Evolutionary conservation across 306 rosid species (phyloP), one percentile per base, ranked within the genome.

Genomic region (Quercus berberidifolia): DNA sequence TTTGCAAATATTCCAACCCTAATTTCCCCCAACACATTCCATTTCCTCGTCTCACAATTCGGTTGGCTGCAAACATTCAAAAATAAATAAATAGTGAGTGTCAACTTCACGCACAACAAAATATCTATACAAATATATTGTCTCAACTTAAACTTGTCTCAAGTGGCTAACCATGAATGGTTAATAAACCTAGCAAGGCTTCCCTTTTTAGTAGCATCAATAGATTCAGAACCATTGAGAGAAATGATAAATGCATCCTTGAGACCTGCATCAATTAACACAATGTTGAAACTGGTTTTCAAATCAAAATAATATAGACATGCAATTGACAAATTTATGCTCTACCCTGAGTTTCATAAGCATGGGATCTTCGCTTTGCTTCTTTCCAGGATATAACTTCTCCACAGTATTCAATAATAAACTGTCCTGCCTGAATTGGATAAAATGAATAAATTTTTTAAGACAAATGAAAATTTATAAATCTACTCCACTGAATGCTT

Each of bases 1-100:
- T 83, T 91, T 65, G 99, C 97, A 90, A 92, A 95, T 91, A 95
- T 95, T 81, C 99, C 98, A 71, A 95, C 99, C 88, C 97, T 90
- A 65, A 91, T 85, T 89, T 95, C 98, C 70, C 98, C 99, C 91
- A 92, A 80, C 76, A 90, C 99, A 79, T 86, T 91, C 99, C 99
- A 95, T 82, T 95, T 95, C 82, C 99, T 90, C 30, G 99, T 95
- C 91, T 92, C 96, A 83, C 98, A 95, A 76, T 95, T 92, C 28
- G 99, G 99, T 77, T 83, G 90, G 86, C 99, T 94, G 90, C 83
- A 94, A 83, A 83, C 80, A 68, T 83, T 28, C 26, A 71, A 41
- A 82, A 71, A 76, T 76, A 74, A 18, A 68, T 80, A 41, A 41
- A 41, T 43, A 80, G 75, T 74, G 77, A 84, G 76, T 81, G 72